Base-by-base conservation (phyloP, 192 early-diverging fungal species). In the Coemansia sp. region DNA sequence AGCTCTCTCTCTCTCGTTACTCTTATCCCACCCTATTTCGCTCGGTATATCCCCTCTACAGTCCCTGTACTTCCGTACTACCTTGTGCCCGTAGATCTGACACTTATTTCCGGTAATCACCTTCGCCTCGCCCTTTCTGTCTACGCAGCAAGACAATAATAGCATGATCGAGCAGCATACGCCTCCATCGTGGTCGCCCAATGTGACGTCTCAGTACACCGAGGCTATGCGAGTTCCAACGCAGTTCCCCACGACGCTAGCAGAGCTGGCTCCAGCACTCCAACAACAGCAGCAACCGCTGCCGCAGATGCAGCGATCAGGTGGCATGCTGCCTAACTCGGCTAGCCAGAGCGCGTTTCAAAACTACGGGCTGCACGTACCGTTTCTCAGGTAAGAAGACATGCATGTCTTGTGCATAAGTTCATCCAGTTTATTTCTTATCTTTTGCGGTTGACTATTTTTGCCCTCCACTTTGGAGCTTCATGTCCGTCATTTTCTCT, bases 281-380 rank as follows among this genome's bases (percentile, higher is more conserved):
- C 60, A 60, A 4, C 55, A 44, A 27, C 67, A 58, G 8, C 20
- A 38, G 8, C 66, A 40, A 13, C 33, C 34, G 22, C 58, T 31
- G 24, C 24, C 57, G 16, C 64, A 47, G 12, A 52, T 52, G 24
- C 53, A 57, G 53, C 53, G 27, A 57, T 57, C 53, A 31, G 53
- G 53, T 15, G 58, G n/a, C 58, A 61, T 38, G 58, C 58, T 61
- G 31, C 20, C 58, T 16, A 39, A 22, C 58, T 22, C 58, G 33
- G 36, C 58, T 22, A 68, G 50, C 33, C 65, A 67, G 53, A 40
- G 66, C 31, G 67, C 46, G 2, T 60, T 78, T 24, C 76, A 72
- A 46, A 65, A 78, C 67, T 78, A 78, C 53, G 76, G 52, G 16
- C 64, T 78, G 3, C 76, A 78, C 41, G 65, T 69, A 15, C 76